Evolutionary conservation across 352 stramenopile species (phyloP), one percentile per base, ranked within the genome.

Genomic region (Phytophthora capsici): DNA sequence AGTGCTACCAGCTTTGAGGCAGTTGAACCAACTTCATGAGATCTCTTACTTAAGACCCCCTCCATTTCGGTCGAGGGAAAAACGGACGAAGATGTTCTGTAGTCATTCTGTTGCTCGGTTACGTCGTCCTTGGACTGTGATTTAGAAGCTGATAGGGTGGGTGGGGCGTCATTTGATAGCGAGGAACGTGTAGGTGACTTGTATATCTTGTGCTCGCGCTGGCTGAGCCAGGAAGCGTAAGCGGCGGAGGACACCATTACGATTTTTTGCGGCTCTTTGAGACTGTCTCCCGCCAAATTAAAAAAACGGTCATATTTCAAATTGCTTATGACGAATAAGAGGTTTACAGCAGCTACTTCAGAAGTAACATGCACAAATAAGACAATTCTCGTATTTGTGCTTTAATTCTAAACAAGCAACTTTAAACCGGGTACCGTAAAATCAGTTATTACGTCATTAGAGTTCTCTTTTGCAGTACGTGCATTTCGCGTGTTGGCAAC

Each of bases 201-300:
- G 3, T 5, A 17, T 4, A 43, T 6, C 23, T 66, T 61, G 40
- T 47, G 44, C 40, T 66, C 58, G 58, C 49, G 58, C 38, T 66
- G 23, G n/a, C 37, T 36, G 12, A 54, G 22, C 57, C 57, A 59
- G 13, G 37, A 59, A 28, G 22, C 2, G 20, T 53, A 59, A 19
- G 48, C 47, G 16, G 20, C 40, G 8, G 57, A 28, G 14, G 28
- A 8, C 16, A 14, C 9, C 48, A 61, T 60, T 52, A 13, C 28
- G 28, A 10, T 8, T 34, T 8, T 13, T 34, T 34, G 8, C 28
- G 28, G 10, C 28, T 34, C 9, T 34, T 14, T 34, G 8, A 12
- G 28, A 34, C 28, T 8, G 26, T 30, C 26, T 34, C 28, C 28
- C 28, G 28, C 28, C 28, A 34, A 34, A 13, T 12, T 12, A 12